These are phyloP conservation scores for Wallemia mellicola DNA, from an alignment of 1,284 basidiomycete genomes.

Conservation along the genomic window DNA sequence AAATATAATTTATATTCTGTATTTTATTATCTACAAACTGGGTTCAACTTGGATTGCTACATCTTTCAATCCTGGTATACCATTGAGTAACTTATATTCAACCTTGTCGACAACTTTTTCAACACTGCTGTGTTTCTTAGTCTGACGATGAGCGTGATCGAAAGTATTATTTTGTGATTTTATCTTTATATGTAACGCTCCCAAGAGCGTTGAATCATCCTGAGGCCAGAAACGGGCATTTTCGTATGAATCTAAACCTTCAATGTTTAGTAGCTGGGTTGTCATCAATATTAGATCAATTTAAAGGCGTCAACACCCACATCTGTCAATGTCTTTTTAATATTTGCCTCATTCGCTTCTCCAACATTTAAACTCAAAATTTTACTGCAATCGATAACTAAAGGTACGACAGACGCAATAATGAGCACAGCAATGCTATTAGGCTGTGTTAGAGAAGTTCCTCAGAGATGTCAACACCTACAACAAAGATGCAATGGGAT, in stretches of 20 bases:
- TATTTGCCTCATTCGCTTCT: slow-evolving; percentile 28
- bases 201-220: slow-evolving; percentile 53
- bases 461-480: not conserved
- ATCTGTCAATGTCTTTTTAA: slow-evolving; percentile 43
- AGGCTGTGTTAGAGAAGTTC: not conserved
- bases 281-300: slow-evolving; percentile 2
- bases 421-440: slow-evolving; percentile 58
- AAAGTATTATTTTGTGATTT: slow-evolving; percentile 24
- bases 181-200: slow-evolving; percentile 66
- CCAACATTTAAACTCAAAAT: slow-evolving; percentile 65
- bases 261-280: slow-evolving; percentile 26
- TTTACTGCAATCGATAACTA: slow-evolving; percentile 73
- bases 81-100: slow-evolving; percentile 31
- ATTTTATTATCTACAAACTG: not conserved
- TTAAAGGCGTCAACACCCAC: slow-evolving; percentile 19
- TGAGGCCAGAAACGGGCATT: slow-evolving; percentile 85
- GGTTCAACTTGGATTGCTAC: slow-evolving; percentile 50
- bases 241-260: slow-evolving; percentile 52
- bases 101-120: slow-evolving; percentile 46
- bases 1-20: not conserved
- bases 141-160: slow-evolving; percentile 26
- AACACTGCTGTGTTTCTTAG: slow-evolving; percentile 25
- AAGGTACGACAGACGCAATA: slow-evolving; percentile 72
- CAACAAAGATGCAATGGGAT: slow-evolving; percentile 88
- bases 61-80: slow-evolving; percentile 51